These are phyloP conservation scores for Phytophthora kernoviae DNA, from an alignment of 352 stramenopile genomes.

Conservation along the genomic window DNA sequence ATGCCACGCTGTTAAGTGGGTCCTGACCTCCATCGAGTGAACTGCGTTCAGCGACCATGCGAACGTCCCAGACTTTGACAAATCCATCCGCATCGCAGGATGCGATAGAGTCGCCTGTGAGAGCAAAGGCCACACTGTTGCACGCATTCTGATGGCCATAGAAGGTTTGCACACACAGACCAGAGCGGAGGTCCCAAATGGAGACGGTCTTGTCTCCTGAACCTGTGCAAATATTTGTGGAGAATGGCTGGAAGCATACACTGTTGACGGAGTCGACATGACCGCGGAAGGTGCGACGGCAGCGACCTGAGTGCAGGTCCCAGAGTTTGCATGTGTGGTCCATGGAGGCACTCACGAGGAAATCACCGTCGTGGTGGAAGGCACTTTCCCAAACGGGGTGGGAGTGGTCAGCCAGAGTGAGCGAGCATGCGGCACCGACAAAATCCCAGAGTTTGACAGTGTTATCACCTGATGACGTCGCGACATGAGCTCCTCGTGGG, in stretches of 20 bases:
- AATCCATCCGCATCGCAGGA: constrained; percentile 94
- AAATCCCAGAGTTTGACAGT: constrained; percentile 97
- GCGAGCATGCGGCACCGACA: constrained; percentile 82
- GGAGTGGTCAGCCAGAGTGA: constrained; percentile 92
- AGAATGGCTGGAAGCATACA: constrained; percentile 93
- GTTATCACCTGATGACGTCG: constrained; percentile 91
- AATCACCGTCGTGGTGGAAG: constrained; percentile 95
- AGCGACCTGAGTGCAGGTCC: constrained; percentile 90
- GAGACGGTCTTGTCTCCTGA: constrained; percentile 96
- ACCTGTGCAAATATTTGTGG: constrained; percentile 92
- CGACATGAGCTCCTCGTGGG: constrained; percentile 90
- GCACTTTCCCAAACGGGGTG: constrained; percentile 93
- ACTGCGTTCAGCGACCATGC: constrained; percentile 92
- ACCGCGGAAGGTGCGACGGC: constrained; percentile 92
- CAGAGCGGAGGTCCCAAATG: constrained; percentile 94
- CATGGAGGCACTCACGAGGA: constrained; percentile 92
- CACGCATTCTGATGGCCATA: constrained; percentile 95
- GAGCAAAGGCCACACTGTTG: constrained; percentile 89
- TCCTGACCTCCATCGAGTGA: constrained; percentile 89
- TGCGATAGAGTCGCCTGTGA: constrained; percentile 89
- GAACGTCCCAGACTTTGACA: constrained; percentile 95
- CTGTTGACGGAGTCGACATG: constrained; percentile 96
- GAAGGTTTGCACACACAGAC: constrained; percentile 93
- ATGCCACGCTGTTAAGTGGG: constrained; percentile 90
- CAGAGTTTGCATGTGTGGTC: constrained; percentile 95